These are phyloP conservation scores for Paramecium octaurelia DNA, from an alignment of 73 alveolate genomes.

Conservation along the genomic window DNA sequence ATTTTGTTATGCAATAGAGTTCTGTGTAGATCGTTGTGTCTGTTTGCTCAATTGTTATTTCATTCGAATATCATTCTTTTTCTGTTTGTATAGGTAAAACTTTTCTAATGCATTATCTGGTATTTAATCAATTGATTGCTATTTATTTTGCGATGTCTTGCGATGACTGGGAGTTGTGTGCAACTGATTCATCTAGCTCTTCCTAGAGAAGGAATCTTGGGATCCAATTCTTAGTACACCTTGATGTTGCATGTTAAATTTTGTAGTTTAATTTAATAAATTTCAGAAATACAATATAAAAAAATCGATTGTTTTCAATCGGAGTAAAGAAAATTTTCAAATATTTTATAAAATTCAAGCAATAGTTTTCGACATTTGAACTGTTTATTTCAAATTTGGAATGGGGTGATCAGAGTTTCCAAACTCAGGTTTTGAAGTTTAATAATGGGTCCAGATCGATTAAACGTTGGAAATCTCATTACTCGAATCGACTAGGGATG, in stretches of 20 bases:
- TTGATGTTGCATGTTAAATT: background rate
- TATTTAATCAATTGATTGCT: slow-evolving; percentile 13
- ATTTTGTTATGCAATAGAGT: background rate
- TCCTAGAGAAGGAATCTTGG: background rate
- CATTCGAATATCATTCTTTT: slow-evolving; percentile 1
- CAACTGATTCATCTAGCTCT: background rate
- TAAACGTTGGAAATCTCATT: background rate
- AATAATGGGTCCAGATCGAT: too few species aligned
- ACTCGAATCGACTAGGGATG: background rate
- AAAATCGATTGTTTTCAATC: background rate
- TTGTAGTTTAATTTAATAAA: background rate
- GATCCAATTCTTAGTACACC: background rate
- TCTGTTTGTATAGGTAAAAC: slow-evolving; percentile 21
- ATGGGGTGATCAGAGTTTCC: background rate
- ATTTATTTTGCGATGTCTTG: background rate
- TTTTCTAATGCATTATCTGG: slow-evolving; percentile 45
- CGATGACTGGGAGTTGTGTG: slow-evolving; percentile 40
- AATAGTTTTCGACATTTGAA: background rate
- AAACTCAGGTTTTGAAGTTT: background rate
- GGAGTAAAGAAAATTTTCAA: background rate
- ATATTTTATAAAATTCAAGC: background rate
- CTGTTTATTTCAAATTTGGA: background rate
- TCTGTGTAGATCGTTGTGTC: background rate
- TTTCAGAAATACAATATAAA: background rate
- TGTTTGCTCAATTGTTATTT: background rate